phyloP scores from a whole-genome alignment of 495 filamentous ascomycete genomes.

The Penicillium waksmanii region DNA sequence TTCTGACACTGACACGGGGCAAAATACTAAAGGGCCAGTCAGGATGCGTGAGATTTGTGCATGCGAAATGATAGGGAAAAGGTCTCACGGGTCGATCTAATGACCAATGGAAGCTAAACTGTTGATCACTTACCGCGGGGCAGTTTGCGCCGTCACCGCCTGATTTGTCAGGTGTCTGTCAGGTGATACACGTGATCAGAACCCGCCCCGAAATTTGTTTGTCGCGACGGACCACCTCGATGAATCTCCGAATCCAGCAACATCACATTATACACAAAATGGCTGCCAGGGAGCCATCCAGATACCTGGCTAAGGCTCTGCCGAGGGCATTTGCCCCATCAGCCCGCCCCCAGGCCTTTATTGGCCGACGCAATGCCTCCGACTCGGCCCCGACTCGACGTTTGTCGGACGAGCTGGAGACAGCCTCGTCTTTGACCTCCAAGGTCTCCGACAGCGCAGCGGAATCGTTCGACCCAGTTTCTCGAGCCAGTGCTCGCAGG shows the following conservation, averaged over 20 bases:
- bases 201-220: conserved; percentile 42
- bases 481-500: conserved; percentile 52
- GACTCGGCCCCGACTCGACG: conserved; percentile 42
- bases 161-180: conserved; percentile 20
- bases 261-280: conserved; percentile 33
- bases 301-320: conserved; percentile 48
- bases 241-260: conserved; percentile 21
- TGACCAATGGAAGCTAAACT: conserved; percentile 16
- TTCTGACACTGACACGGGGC: conserved; percentile 29
- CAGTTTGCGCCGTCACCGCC: conserved; percentile 15
- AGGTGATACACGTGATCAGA: conserved; percentile 21
- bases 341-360: conserved; percentile 37
- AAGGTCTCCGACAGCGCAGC: conserved; percentile 29
- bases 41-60: neutral
- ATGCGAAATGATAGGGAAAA: conserved; percentile 10
- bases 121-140: conserved; percentile 28
- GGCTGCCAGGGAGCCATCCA: conserved; percentile 48
- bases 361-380: conserved; percentile 53
- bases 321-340: conserved; percentile 42
- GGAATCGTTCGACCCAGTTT: conserved; percentile 61
- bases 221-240: conserved; percentile 9
- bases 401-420: conserved; percentile 42
- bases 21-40: conserved; percentile 10
- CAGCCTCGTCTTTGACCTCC: conserved; percentile 37
- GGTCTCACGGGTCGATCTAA: conserved; percentile 16